Evolutionary conservation across 768 basidiomycete species (phyloP).

Genomic region (Trametes cubensis): DNA sequence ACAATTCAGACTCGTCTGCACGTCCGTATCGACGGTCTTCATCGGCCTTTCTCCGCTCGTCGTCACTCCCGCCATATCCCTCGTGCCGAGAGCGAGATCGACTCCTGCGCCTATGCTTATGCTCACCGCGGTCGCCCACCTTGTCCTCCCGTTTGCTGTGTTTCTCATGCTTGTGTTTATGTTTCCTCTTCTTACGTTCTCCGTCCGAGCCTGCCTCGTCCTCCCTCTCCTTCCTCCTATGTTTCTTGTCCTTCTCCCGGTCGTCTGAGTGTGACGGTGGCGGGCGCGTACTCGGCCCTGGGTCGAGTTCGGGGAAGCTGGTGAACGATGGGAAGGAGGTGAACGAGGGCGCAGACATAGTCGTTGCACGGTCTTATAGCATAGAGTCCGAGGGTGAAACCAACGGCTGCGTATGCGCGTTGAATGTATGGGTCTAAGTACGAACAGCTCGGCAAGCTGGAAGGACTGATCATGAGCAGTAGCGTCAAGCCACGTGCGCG

Average conservation of each 20-base stretch:
- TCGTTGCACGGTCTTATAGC: slow-evolving; percentile 53
- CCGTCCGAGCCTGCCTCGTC: slow-evolving; percentile 4
- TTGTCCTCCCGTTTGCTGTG: slow-evolving; percentile 25
- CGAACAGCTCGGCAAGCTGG: neutral
- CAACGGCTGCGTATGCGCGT: neutral
- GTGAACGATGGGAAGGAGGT: slow-evolving; percentile 72
- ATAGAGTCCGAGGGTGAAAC: neutral
- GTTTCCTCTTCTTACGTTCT: slow-evolving; percentile 22
- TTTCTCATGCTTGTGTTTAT: slow-evolving; percentile 36
- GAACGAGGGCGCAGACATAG: slow-evolving; percentile 70
- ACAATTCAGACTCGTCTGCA: slow-evolving; percentile 23
- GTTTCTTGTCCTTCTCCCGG: slow-evolving; percentile 22
- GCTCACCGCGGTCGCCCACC: slow-evolving; percentile 27
- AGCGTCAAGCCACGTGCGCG: slow-evolving; percentile 4
- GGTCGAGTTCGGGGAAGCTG: slow-evolving; percentile 68
- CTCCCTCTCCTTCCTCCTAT: slow-evolving; percentile 8
- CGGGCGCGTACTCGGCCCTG: slow-evolving; percentile 41
- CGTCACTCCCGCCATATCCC: slow-evolving; percentile 27
- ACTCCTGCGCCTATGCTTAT: neutral
- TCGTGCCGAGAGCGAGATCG: slow-evolving; percentile 13
- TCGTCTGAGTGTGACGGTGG: slow-evolving; percentile 17
- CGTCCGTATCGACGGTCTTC: slow-evolving; percentile 38
- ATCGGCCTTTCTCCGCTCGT: slow-evolving; percentile 38
- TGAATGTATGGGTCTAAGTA: neutral
- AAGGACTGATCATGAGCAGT: neutral